Evolutionary conservation across 148 eudicot genomes (phyloP).

Genomic region (Talinum fruticosum): DNA sequence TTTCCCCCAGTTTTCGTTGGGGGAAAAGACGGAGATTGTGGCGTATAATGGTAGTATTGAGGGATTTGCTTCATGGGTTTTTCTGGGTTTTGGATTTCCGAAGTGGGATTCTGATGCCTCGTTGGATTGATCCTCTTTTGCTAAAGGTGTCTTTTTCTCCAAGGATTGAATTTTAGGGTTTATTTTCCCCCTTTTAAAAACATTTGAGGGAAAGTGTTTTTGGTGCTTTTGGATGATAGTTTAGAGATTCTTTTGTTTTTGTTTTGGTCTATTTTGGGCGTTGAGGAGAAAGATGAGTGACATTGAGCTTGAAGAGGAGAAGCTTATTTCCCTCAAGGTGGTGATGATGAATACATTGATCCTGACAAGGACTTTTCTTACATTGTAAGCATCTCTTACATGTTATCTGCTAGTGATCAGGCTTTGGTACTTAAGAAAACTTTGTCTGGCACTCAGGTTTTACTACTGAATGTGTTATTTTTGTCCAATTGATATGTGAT

Average conservation of each 20-base stretch:
- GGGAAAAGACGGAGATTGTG: slow-evolving; percentile 26
- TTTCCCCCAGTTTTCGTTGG: not conserved
- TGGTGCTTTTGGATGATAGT: slow-evolving; percentile 11
- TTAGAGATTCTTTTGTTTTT: slow-evolving; percentile 24
- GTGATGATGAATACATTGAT: slow-evolving; percentile 42
- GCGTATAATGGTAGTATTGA: slow-evolving; percentile 50
- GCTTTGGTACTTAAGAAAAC: not conserved
- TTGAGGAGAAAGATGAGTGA: slow-evolving; percentile 35
- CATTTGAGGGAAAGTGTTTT: slow-evolving; percentile 9
- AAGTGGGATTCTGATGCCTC: slow-evolving; percentile 32
- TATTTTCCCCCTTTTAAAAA: not conserved
- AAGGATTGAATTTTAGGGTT: slow-evolving; percentile 15
- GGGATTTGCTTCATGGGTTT: slow-evolving; percentile 49
- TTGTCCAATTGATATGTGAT: not conserved
- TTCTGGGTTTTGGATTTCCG: slow-evolving; percentile 70
- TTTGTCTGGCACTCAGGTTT: not conserved
- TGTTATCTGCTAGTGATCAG: slow-evolving; percentile 8
- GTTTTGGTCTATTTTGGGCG: not conserved
- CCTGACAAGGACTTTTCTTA: slow-evolving; percentile 44
- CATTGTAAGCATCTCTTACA: slow-evolving; percentile 39
- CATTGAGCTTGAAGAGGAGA: slow-evolving; percentile 40
- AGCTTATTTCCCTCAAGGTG: slow-evolving; percentile 27
- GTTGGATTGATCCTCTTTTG: slow-evolving; percentile 22
- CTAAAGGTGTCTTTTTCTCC: slow-evolving; percentile 8
- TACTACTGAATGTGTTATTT: not conserved